phyloP scores from a whole-genome alignment of 2,329 filamentous ascomycete genomes.

The Fusarium fujikuroi region DNA sequence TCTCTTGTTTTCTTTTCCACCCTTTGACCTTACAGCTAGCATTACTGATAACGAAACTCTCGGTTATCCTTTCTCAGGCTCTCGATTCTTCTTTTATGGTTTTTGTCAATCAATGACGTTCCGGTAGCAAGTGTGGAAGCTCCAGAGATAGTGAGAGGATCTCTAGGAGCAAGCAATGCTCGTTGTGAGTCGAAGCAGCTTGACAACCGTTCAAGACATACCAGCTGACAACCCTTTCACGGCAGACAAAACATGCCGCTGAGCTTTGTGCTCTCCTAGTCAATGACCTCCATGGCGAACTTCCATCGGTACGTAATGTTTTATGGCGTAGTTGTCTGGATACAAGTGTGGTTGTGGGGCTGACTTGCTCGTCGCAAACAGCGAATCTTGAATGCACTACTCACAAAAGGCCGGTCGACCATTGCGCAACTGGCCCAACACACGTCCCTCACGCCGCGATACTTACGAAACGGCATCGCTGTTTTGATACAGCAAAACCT shows the following conservation, averaged over 20 bases:
- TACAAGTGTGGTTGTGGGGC: constrained; percentile 37
- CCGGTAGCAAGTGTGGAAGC: constrained; percentile 76
- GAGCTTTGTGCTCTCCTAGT: constrained; percentile 93
- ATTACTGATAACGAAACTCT: background rate
- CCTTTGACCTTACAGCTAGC: constrained; percentile 3
- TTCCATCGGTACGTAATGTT: constrained; percentile 79
- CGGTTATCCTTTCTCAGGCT: background rate
- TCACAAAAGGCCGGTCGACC: constrained; percentile 81
- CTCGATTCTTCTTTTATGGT: constrained; percentile 11
- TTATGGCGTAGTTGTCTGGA: constrained; percentile 17
- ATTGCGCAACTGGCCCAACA: constrained; percentile 75
- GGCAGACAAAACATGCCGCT: constrained; percentile 75
- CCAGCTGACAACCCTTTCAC: constrained; percentile 36
- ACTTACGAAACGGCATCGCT: constrained; percentile 83
- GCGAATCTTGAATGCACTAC: constrained; percentile 85
- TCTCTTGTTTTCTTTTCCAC: constrained; percentile 9
- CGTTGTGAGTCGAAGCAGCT: constrained; percentile 57
- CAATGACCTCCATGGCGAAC: constrained; percentile 88
- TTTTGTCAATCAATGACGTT: constrained; percentile 63
- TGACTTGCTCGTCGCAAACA: constrained; percentile 54
- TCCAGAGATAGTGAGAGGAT: constrained; percentile 83
- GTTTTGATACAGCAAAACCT: constrained; percentile 91
- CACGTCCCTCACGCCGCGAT: constrained; percentile 77
- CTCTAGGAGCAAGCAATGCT: constrained; percentile 76
- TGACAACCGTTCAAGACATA: constrained; percentile 23